Evolutionary conservation across 306 rosid species (phyloP).

Genomic region (Vigna trinervia): DNA sequence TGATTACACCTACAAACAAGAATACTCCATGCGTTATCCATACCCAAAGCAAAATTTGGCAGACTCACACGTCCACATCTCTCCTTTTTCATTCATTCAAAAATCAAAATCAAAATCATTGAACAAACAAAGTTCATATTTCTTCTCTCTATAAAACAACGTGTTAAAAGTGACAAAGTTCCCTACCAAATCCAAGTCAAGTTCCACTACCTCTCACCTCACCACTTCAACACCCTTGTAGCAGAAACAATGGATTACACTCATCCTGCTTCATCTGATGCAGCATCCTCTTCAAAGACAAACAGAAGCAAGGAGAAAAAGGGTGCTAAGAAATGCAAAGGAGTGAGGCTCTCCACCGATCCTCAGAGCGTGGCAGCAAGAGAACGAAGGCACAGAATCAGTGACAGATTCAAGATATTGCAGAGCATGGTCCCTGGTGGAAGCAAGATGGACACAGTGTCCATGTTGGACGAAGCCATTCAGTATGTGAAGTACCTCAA

Average conservation of each 20-base stretch:
- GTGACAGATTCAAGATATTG: conserved; percentile 86
- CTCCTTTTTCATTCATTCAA: conserved; percentile 41
- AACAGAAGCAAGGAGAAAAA: conserved; percentile 37
- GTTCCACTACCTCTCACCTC: not conserved
- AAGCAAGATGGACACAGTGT: conserved; percentile 89
- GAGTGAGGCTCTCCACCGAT: conserved; percentile 81
- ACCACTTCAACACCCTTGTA: not conserved
- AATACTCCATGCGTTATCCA: conserved; percentile 25
- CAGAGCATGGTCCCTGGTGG: conserved; percentile 96
- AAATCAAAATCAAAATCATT: conserved; percentile 39
- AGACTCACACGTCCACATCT: conserved; percentile 66
- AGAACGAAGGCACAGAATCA: conserved; percentile 87
- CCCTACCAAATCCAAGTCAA: conserved; percentile 8
- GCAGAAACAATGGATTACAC: conserved; percentile 50
- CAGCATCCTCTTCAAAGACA: conserved; percentile 53
- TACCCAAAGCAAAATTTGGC: conserved; percentile 71
- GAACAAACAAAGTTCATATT: conserved; percentile 13
- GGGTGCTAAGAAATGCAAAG: conserved; percentile 46
- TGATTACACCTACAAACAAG: not conserved
- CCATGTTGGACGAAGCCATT: conserved; percentile 90
- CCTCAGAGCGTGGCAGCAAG: conserved; percentile 97
- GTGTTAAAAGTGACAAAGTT: not conserved
- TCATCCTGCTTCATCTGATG: conserved; percentile 39
- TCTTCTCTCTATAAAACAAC: not conserved
- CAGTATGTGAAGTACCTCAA: conserved; percentile 87